phyloP scores from a whole-genome alignment of 768 basidiomycete species.

The Chalciporus piperatus region DNA sequence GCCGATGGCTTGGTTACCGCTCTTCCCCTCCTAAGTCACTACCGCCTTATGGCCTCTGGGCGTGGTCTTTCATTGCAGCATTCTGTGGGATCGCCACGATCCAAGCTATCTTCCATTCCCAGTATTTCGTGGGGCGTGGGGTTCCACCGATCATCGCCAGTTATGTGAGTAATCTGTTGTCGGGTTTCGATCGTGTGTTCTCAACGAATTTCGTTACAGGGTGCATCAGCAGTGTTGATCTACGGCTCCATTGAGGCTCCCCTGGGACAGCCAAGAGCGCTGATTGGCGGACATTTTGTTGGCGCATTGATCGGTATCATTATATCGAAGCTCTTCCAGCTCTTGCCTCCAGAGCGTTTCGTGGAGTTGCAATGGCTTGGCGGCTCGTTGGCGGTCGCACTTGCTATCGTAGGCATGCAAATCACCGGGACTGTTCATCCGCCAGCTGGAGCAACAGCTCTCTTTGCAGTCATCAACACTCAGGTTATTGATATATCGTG shows the following conservation, averaged over 20 bases:
- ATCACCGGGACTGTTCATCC: slow-evolving; percentile 52
- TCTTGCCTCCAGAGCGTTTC: slow-evolving; percentile 44
- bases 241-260: slow-evolving; percentile 54
- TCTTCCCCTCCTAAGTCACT: slow-evolving; percentile 6
- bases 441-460: slow-evolving; percentile 57
- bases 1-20: slow-evolving; percentile 14
- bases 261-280: slow-evolving; percentile 49
- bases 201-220: slow-evolving; percentile 33
- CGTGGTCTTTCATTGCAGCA: slow-evolving; percentile 52
- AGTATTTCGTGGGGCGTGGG: slow-evolving; percentile 44
- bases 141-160: slow-evolving; percentile 33
- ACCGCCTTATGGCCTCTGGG: background rate
- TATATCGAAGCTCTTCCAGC: slow-evolving; percentile 49
- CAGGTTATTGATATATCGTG: slow-evolving; percentile 45
- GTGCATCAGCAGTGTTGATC: slow-evolving; percentile 53
- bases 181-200: background rate
- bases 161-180: slow-evolving; percentile 14
- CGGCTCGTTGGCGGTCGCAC: slow-evolving; percentile 37
- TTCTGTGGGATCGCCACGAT: slow-evolving; percentile 49
- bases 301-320: slow-evolving; percentile 46
- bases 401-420: slow-evolving; percentile 48
- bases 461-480: slow-evolving; percentile 44
- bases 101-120: slow-evolving; percentile 48
- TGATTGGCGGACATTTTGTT: slow-evolving; percentile 43
- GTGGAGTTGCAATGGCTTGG: slow-evolving; percentile 44